Percentiles rank a stretch among this genome's conserved stretches.
phyloP scores from a whole-genome alignment of 305 asterid genomes.

The Plantago coronopus region DNA sequence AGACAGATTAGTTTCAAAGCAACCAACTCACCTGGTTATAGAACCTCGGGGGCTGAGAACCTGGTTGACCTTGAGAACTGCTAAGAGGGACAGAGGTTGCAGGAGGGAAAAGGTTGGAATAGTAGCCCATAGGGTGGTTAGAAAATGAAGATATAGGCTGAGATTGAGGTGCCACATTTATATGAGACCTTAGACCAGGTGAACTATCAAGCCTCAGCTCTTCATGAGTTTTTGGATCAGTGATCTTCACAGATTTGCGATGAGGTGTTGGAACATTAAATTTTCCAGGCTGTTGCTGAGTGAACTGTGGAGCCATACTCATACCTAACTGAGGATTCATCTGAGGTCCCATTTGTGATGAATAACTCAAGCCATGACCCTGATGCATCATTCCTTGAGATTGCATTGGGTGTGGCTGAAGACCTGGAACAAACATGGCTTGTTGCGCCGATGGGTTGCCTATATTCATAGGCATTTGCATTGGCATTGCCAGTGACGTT shows the following conservation, averaged over 20 bases:
- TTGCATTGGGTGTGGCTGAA: slow-evolving; percentile 69
- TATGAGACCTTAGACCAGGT: slow-evolving; percentile 53
- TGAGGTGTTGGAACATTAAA: slow-evolving; percentile 23
- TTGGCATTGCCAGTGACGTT: slow-evolving; percentile 50
- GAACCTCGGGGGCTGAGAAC: slow-evolving; percentile 47
- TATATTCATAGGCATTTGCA: slow-evolving; percentile 48
- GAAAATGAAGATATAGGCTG: slow-evolving; percentile 56
- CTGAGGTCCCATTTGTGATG: slow-evolving; percentile 66
- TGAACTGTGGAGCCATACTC: slow-evolving; percentile 52
- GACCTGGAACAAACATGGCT: slow-evolving; percentile 59
- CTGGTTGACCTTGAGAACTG: slow-evolving; percentile 37
- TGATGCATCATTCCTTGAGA: slow-evolving; percentile 79
- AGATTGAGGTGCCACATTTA: slow-evolving; percentile 52
- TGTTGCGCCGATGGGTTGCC: slow-evolving; percentile 65
- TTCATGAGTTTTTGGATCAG: slow-evolving; percentile 85
- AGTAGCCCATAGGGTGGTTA: slow-evolving; percentile 39
- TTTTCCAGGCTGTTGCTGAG: slow-evolving; percentile 57
- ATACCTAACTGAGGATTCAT: slow-evolving; percentile 64
- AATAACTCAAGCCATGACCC: slow-evolving; percentile 57
- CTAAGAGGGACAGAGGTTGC: slow-evolving; percentile 42
- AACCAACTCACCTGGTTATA: slow-evolving; percentile 51
- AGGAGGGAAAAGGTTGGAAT: slow-evolving; percentile 40
- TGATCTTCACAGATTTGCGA: slow-evolving; percentile 75
- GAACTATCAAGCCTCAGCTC: slow-evolving; percentile 73
- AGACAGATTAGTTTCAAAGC: background rate